These are phyloP conservation scores for Albugo laibachii DNA, from an alignment of 352 stramenopile species.

Conservation along the genomic window DNA sequence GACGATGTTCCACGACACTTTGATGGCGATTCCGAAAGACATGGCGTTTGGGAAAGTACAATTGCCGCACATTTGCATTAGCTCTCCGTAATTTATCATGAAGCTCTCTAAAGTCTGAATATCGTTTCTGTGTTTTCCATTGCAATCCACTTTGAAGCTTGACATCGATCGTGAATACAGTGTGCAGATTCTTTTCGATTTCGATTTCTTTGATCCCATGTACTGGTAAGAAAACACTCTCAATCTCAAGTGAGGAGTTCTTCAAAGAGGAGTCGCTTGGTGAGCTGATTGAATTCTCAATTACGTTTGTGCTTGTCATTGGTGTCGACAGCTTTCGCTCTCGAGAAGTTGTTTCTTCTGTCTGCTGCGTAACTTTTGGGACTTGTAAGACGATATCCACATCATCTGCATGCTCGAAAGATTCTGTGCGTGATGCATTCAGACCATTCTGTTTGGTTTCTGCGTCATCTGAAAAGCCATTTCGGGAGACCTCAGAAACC, in stretches of 20 bases:
- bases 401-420: too few species aligned
- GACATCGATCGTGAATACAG: constrained; percentile 63
- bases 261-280: too few species aligned
- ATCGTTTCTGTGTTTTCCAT: constrained; percentile 79
- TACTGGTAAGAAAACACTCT: constrained; percentile 47
- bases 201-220: constrained; percentile 54
- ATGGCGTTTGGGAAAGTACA: constrained; percentile 73
- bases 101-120: constrained; percentile 77
- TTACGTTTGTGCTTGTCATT: too few species aligned
- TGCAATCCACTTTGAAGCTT: constrained; percentile 54
- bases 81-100: constrained; percentile 68
- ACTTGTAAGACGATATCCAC: too few species aligned
- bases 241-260: constrained; percentile 41
- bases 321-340: too few species aligned
- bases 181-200: constrained; percentile 68
- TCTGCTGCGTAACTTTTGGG: too few species aligned
- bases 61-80: constrained; percentile 49
- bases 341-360: too few species aligned
- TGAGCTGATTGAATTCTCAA: too few species aligned
- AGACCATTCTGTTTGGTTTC: too few species aligned
- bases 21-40: constrained; percentile 71
- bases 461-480: too few species aligned
- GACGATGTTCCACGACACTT: constrained; percentile 69
- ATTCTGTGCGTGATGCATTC: too few species aligned
- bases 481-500: too few species aligned